Conservation (phyloP, 2,329 filamentous ascomycete species). For the Curvularia hawaiiensis region DNA sequence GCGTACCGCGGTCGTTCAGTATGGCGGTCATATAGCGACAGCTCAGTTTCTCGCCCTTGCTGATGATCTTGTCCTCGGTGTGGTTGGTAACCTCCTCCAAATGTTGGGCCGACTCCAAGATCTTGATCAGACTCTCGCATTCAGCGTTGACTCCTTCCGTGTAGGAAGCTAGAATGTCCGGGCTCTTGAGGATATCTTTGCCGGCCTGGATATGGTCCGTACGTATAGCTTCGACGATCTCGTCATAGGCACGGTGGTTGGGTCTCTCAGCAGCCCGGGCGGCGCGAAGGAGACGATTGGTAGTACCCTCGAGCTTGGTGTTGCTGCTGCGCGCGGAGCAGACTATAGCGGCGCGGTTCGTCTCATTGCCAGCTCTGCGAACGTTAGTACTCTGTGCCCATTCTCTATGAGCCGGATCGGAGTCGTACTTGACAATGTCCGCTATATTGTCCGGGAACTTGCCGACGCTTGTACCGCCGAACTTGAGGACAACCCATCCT, state of each 20-base stretch:
- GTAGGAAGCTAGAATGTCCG: constrained; percentile 59
- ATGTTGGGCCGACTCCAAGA: constrained; percentile 66
- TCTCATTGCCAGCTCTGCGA: constrained; percentile 60
- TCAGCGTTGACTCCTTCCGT: constrained; percentile 73
- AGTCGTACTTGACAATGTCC: constrained; percentile 64
- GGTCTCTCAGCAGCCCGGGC: constrained; percentile 54
- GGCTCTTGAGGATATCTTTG: constrained; percentile 52
- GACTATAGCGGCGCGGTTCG: constrained; percentile 84
- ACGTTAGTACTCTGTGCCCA: constrained; percentile 37
- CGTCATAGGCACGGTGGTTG: constrained; percentile 63
- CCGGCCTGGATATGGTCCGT: constrained; percentile 80
- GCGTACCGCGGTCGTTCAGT: constrained; percentile 78
- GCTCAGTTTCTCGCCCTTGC: constrained; percentile 94
- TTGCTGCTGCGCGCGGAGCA: constrained; percentile 95
- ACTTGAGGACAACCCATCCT: constrained; percentile 90
- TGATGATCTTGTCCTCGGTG: constrained; percentile 76
- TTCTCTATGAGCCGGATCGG: not conserved
- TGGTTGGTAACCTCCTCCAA: constrained; percentile 58
- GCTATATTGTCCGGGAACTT: constrained; percentile 76
- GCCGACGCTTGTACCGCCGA: constrained; percentile 92
- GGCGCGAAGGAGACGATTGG: constrained; percentile 67
- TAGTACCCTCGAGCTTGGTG: constrained; percentile 93
- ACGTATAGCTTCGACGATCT: constrained; percentile 80
- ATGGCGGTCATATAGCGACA: constrained; percentile 89
- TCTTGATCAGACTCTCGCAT: constrained; percentile 80